Evolutionary conservation across 371 early-diverging fungal genomes (phyloP).

Genomic region (Mucor piriformis): DNA sequence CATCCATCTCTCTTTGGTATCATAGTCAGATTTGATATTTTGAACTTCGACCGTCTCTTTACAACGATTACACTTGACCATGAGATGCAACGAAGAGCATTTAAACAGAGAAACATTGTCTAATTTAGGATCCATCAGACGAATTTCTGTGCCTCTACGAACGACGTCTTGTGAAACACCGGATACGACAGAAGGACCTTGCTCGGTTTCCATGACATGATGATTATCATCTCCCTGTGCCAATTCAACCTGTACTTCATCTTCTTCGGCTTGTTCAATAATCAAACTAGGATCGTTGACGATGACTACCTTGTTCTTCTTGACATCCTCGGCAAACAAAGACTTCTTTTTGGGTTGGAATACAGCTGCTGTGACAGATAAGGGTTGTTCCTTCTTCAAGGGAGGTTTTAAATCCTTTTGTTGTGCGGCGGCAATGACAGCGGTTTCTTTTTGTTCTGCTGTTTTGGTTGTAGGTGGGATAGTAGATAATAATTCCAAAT

Average conservation of each 20-base stretch:
- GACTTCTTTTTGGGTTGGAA: constrained; percentile 21
- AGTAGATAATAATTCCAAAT: constrained; percentile 36
- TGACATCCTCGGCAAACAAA: constrained; percentile 24
- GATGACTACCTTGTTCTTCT: constrained; percentile 34
- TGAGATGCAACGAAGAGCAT: constrained; percentile 60
- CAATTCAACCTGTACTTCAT: constrained; percentile 22
- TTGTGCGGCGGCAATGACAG: constrained; percentile 15
- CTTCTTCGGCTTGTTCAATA: constrained; percentile 30
- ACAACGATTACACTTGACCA: constrained; percentile 77
- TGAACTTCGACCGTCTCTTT: constrained; percentile 61
- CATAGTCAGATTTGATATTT: constrained; percentile 50
- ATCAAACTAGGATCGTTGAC: constrained; percentile 38
- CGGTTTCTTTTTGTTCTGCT: constrained; percentile 17
- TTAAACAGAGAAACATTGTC: constrained; percentile 67
- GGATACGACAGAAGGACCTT: constrained; percentile 1
- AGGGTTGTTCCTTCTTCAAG: constrained; percentile 2
- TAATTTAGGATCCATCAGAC: constrained; percentile 60
- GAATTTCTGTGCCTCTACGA: constrained; percentile 72
- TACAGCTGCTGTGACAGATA: constrained; percentile 15
- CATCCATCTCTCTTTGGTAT: constrained; percentile 54
- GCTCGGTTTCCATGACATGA: constrained; percentile 3
- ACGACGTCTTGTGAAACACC: constrained; percentile 21
- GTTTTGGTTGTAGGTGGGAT: constrained; percentile 26
- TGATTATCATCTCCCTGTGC: constrained; percentile 1
- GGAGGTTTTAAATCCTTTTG: constrained; percentile 17